Conservation (phyloP, 129 eudicot genomes). For the Saussurea involucrata region DNA sequence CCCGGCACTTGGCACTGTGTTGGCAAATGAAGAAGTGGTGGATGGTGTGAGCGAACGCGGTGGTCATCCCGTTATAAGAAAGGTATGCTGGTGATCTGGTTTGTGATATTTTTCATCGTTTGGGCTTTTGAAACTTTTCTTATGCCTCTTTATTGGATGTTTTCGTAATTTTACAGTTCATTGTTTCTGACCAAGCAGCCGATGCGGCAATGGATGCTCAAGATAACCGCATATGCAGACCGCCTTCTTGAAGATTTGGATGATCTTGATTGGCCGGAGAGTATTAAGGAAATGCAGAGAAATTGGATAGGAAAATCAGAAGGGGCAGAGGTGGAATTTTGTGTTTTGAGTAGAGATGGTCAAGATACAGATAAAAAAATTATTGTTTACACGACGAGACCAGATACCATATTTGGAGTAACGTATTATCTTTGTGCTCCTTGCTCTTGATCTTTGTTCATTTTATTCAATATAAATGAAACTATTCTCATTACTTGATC, state of each 20-base stretch:
- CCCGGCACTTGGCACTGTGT: conserved; percentile 95
- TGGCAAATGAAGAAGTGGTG: conserved; percentile 97
- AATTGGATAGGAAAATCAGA: conserved; percentile 97
- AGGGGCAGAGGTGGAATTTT: conserved; percentile 90
- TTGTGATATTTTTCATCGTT: neutral
- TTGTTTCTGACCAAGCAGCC: conserved; percentile 98
- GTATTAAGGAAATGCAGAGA: conserved; percentile 97
- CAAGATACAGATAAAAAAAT: conserved; percentile 45
- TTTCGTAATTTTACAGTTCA: conserved; percentile 77
- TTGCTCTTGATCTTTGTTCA: conserved; percentile 9
- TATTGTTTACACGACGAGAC: conserved; percentile 89
- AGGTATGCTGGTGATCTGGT: conserved; percentile 38
- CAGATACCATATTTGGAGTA: conserved; percentile 95
- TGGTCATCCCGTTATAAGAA: conserved; percentile 95
- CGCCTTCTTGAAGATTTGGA: conserved; percentile 97
- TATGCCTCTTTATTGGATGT: conserved; percentile 50
- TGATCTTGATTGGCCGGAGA: conserved; percentile 99
- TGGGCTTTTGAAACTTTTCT: conserved; percentile 8
- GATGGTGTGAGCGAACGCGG: conserved; percentile 99
- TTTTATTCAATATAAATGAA: neutral
- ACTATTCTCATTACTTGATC: conserved; percentile 18
- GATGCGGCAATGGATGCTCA: conserved; percentile 99
- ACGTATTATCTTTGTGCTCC: conserved; percentile 56
- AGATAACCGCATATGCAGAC: conserved; percentile 94
- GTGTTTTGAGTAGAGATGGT: conserved; percentile 46